Percentiles rank a stretch among this genome's conserved stretches.
Conservation (phyloP, 805 yeast species). For the Diddensiella transvaalensis region DNA sequence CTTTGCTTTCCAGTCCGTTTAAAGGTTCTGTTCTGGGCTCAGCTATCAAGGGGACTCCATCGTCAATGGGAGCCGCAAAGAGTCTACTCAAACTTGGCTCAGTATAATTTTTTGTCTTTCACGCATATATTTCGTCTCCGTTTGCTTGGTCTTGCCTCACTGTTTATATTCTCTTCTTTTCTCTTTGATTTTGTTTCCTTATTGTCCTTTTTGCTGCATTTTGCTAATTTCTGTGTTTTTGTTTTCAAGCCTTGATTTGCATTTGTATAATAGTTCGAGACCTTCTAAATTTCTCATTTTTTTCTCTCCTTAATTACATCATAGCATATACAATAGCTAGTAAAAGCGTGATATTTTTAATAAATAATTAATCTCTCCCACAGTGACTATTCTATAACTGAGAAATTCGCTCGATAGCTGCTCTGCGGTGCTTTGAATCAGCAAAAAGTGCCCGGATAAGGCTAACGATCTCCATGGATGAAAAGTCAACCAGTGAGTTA, state of each 20-base stretch:
- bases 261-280: neutral
- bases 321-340: neutral
- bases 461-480: constrained; percentile 29
- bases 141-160: neutral
- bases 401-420: constrained; percentile 24
- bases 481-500: constrained; percentile 33
- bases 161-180: neutral
- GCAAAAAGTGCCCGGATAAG: constrained; percentile 34
- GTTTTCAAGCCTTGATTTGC: neutral
- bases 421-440: constrained; percentile 30
- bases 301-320: neutral
- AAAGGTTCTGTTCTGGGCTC: constrained; percentile 1
- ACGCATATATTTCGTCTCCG: no score
- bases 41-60: constrained; percentile 15
- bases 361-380: neutral
- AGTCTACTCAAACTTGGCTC: constrained; percentile 20
- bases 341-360: no score
- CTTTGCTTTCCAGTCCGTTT: constrained; percentile 7
- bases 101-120: constrained; percentile 6
- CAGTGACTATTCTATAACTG: neutral
- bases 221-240: neutral
- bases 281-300: neutral
- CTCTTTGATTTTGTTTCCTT: neutral
- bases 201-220: neutral
- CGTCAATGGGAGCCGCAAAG: constrained; percentile 23